Evolutionary conservation across 1,284 basidiomycete species (phyloP), one percentile per base, ranked within the genome.

Genomic region (Anthracocystis setariae): DNA sequence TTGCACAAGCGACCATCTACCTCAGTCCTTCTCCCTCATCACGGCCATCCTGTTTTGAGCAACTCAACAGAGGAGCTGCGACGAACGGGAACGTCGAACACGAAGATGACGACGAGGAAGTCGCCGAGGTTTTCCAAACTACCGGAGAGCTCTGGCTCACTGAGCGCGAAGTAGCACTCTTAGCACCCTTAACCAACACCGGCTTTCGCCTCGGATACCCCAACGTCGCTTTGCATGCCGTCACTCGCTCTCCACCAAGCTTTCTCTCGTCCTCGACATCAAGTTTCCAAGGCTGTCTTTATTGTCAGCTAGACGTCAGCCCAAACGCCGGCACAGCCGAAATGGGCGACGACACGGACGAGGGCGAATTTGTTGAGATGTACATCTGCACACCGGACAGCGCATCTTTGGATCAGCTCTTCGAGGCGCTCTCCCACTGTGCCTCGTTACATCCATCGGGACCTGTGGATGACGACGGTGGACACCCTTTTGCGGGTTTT

Each of bases 391-490:
- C 66, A 1, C 62, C 44, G 8, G 60, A 73, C 50, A 50, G 51
- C 8, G 68, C 32, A 5, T 35, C 77, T 94, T 93, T 96, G 60
- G 92, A 95, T 64, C 81, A 87, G 13, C 91, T 98, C 51, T 98
- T 97, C 79, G 89, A 92, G 71, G 89, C 92, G 10, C 86, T 98
- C 18, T 96, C 94, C 0, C 78, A 87, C 52, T 97, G 94, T 82
- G 93, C 94, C 3, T 89, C 94, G 2, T 86, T 98, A 18, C 93
- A 98, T 80, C 93, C 93, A 20, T 84, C 84, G 2, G 77, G 78
- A 2, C 65, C 56, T 9, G 49, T 27, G 17, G 69, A 83, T 1
- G 92, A 92, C 73, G 87, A 87, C 17, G 86, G 87, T 42, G 68
- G 51, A 3, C 62, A 81, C 55, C 81, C 81, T 12, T 77, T 82